These are phyloP conservation scores for Lyophyllum shimeji DNA, from an alignment of 768 basidiomycete species.

Conservation along the genomic window DNA sequence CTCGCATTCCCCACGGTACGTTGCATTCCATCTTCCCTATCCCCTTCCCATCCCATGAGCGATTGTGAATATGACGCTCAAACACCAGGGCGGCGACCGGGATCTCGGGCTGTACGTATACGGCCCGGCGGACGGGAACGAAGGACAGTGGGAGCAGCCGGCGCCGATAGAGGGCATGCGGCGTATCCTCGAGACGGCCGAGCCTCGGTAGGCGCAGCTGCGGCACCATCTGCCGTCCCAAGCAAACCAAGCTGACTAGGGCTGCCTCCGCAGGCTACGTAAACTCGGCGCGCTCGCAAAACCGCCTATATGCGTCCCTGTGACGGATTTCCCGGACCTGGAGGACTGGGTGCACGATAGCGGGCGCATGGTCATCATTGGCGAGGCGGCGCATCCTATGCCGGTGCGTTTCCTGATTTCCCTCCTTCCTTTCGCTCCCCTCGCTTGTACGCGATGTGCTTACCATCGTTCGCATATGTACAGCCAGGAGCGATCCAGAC, in stretches of 20 bases:
- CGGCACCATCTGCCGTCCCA: constrained; percentile 11
- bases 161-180: constrained; percentile 32
- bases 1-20: constrained; percentile 33
- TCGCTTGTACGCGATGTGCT: no score
- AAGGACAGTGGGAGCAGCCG: constrained; percentile 28
- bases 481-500: constrained; percentile 53
- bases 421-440: background rate
- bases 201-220: constrained; percentile 31
- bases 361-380: constrained; percentile 48
- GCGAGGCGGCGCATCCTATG: constrained; percentile 58
- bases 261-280: constrained; percentile 21
- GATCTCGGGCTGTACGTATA: constrained; percentile 31
- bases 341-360: constrained; percentile 53
- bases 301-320: constrained; percentile 33
- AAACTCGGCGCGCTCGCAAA: constrained; percentile 36
- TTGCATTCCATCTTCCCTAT: background rate
- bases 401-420: constrained; percentile 35
- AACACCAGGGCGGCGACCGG: constrained; percentile 33
- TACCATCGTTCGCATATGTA: no score
- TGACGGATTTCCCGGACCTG: constrained; percentile 37
- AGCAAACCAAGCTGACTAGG: background rate
- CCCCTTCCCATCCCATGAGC: no score
- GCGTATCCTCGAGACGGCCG: constrained; percentile 27
- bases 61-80: background rate
- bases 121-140: constrained; percentile 27